Conservation (phyloP, 768 basidiomycete species). For the Podaxis pistillaris region DNA sequence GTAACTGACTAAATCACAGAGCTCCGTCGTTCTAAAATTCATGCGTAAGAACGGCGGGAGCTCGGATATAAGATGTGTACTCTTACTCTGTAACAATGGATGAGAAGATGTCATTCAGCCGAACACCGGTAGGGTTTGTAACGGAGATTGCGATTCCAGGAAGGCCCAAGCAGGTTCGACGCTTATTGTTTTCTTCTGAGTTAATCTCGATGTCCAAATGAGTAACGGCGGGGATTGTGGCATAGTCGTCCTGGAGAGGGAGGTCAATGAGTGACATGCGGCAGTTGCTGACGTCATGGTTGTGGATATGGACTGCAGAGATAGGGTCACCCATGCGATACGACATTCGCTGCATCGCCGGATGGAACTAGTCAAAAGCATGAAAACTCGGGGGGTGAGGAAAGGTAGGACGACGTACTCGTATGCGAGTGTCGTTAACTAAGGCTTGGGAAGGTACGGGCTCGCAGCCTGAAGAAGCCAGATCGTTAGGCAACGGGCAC, state of each 20-base stretch:
- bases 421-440: neutral
- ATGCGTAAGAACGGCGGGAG: neutral
- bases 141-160: conserved; percentile 12
- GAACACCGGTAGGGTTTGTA: conserved; percentile 18
- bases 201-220: conserved; percentile 12
- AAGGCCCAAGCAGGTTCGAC: neutral
- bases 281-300: neutral
- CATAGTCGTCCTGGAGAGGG: conserved; percentile 15
- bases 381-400: neutral
- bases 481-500: neutral
- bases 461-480: neutral
- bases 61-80: neutral
- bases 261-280: conserved; percentile 7
- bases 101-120: conserved; percentile 18
- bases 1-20: conserved; percentile 18
- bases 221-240: conserved; percentile 15
- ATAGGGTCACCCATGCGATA: conserved; percentile 18
- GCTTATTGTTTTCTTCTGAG: neutral
- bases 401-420: neutral
- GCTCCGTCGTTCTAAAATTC: conserved; percentile 13
- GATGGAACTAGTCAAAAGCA: conserved; percentile 17
- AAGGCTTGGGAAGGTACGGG: neutral
- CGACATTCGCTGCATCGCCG: conserved; percentile 12
- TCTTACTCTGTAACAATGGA: conserved; percentile 18
- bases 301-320: neutral